Conservation (phyloP, 2,329 filamentous ascomycete genomes). For the Huntiella abstrusa region DNA sequence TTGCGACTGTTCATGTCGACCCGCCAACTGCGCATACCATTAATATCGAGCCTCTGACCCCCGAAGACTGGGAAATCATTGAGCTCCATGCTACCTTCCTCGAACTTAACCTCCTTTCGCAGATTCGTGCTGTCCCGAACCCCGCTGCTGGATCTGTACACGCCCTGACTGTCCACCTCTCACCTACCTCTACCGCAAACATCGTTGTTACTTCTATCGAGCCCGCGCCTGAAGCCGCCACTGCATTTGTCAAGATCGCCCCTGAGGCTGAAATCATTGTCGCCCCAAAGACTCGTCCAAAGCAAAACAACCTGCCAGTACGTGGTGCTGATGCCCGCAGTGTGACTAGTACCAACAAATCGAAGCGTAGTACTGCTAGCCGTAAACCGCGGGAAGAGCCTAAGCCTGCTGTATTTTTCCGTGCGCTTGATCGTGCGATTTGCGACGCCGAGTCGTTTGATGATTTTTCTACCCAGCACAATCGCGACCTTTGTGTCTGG, state of each 20-base stretch:
- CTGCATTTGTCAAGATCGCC: constrained; percentile 76
- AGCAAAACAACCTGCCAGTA: constrained; percentile 29
- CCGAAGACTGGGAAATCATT: constrained; percentile 97
- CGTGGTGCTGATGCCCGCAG: constrained; percentile 50
- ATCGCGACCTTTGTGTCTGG: constrained; percentile 55
- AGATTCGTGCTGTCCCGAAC: constrained; percentile 86
- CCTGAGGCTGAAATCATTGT: constrained; percentile 95
- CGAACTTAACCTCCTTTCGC: constrained; percentile 78
- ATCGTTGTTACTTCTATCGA: constrained; percentile 72
- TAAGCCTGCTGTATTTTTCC: constrained; percentile 53
- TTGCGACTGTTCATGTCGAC: constrained; percentile 59
- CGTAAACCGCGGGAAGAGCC: constrained; percentile 45
- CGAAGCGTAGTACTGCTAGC: constrained; percentile 59
- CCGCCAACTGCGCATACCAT: constrained; percentile 83
- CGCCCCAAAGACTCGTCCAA: constrained; percentile 73
- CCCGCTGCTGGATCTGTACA: constrained; percentile 47
- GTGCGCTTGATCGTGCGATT: constrained; percentile 53
- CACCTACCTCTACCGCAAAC: constrained; percentile 86
- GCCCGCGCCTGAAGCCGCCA: constrained; percentile 25
- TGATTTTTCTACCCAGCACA: constrained; percentile 37
- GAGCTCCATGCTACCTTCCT: constrained; percentile 91
- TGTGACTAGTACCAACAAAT: constrained; percentile 59
- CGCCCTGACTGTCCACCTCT: constrained; percentile 77
- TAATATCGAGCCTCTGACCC: constrained; percentile 87
- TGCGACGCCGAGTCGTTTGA: constrained; percentile 46